These are phyloP conservation scores for Fusarium mexicanum DNA, from an alignment of 2,329 filamentous ascomycete genomes.

Conservation along the genomic window DNA sequence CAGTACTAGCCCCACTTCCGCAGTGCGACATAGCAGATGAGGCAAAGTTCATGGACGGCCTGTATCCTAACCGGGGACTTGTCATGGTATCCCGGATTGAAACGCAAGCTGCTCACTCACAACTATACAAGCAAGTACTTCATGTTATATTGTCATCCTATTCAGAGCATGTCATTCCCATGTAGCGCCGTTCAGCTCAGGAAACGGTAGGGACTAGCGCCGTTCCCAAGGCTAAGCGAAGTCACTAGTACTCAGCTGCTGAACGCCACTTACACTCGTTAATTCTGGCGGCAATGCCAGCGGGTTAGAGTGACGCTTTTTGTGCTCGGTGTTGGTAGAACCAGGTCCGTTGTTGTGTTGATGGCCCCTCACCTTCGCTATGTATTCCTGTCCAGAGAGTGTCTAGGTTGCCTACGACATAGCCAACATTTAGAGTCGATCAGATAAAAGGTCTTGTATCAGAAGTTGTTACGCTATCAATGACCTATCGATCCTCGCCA, in stretches of 20 bases:
- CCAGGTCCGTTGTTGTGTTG: accelerated
- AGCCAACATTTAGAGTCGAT: no score
- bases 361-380: accelerated
- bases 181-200: not conserved
- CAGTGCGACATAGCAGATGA: no score
- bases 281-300: accelerated
- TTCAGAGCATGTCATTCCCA: not conserved
- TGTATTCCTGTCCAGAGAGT: not conserved
- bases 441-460: accelerated
- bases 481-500: not conserved
- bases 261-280: not conserved
- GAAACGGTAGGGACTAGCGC: no score
- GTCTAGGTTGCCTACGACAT: accelerated
- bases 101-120: accelerated
- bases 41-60: accelerated
- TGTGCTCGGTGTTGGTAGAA: accelerated
- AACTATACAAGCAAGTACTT: accelerated
- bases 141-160: not conserved
- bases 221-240: not conserved
- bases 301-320: no score
- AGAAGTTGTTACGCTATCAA: not conserved
- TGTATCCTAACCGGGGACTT: not conserved
- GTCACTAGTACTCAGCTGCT: not conserved
- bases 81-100: accelerated
- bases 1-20: accelerated